These are phyloP conservation scores for Narthecium ossifragum DNA, from an alignment of 106 monocot species.

Conservation along the genomic window DNA sequence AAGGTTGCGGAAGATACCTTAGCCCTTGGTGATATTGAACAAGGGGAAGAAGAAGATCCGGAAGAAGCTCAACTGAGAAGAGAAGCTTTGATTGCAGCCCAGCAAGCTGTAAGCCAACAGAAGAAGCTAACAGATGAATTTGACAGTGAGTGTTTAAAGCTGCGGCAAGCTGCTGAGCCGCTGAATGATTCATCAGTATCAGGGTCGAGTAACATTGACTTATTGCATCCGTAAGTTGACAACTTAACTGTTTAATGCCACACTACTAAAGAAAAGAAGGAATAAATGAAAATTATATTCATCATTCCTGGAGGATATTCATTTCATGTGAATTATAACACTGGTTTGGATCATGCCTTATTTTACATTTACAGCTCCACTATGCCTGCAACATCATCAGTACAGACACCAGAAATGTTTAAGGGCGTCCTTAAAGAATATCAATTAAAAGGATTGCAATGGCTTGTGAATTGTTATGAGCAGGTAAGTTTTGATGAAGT, in stretches of 20 bases:
- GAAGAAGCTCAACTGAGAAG: conserved; percentile 74
- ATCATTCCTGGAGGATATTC: background rate
- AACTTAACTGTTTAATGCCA: background rate
- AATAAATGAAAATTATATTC: background rate
- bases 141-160: conserved; percentile 70
- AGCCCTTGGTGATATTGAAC: conserved; percentile 19
- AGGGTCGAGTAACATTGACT: conserved; percentile 69
- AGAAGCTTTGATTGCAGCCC: conserved; percentile 84
- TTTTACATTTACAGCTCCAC: conserved; percentile 69
- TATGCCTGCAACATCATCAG: conserved; percentile 90
- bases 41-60: conserved; percentile 57
- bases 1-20: conserved; percentile 23
- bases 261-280: background rate
- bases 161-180: conserved; percentile 55
- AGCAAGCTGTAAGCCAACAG: conserved; percentile 82
- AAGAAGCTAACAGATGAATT: conserved; percentile 86
- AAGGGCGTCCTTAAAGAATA: conserved; percentile 90
- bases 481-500: conserved; percentile 40
- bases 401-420: conserved; percentile 84
- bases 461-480: conserved; percentile 99
- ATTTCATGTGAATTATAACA: background rate
- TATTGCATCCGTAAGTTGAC: conserved; percentile 84
- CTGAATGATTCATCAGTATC: conserved; percentile 38
- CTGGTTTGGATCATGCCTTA: background rate
- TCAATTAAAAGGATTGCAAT: conserved; percentile 95